Evolutionary conservation across 352 stramenopile species (phyloP).

Genomic region (Pythium biforme): DNA sequence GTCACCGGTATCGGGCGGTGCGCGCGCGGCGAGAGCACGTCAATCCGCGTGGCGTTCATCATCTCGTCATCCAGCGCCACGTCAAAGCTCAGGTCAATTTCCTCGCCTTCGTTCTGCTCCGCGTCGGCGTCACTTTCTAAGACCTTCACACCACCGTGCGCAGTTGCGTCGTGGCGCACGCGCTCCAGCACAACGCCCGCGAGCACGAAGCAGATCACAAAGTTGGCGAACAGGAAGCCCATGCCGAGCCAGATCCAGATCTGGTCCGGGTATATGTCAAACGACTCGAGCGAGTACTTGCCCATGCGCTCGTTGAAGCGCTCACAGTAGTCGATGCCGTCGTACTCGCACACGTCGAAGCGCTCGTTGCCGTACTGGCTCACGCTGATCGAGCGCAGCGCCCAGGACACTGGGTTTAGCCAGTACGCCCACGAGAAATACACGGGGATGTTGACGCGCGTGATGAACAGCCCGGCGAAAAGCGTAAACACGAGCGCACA

Average conservation of each 20-base stretch:
- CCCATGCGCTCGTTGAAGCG: conserved; percentile 23
- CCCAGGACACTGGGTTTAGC: conserved; percentile 41
- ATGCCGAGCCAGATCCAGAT: conserved; percentile 24
- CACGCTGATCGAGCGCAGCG: conserved; percentile 22
- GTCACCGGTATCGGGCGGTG: conserved; percentile 26
- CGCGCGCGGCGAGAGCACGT: too few species aligned
- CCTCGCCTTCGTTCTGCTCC: conserved; percentile 18
- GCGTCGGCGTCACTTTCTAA: conserved; percentile 26
- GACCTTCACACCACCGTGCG: conserved; percentile 46
- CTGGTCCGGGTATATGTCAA: conserved; percentile 17
- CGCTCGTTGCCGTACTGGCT: conserved; percentile 26
- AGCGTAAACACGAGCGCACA: conserved; percentile 33
- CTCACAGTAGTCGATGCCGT: conserved; percentile 28
- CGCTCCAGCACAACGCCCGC: conserved; percentile 28
- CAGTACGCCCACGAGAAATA: conserved; percentile 42
- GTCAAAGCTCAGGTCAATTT: conserved; percentile 8
- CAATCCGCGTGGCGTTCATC: too few species aligned
- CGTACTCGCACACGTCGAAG: conserved; percentile 19
- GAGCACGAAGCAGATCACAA: conserved; percentile 23
- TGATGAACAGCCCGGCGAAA: conserved; percentile 39
- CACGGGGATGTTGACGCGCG: conserved; percentile 30
- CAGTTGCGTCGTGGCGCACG: conserved; percentile 13
- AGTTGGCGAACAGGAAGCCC: conserved; percentile 21
- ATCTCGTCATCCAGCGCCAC: too few species aligned
- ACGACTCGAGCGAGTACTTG: conserved; percentile 23